Conservation (phyloP, 352 stramenopile genomes). For the Paralagenidium karlingii region DNA sequence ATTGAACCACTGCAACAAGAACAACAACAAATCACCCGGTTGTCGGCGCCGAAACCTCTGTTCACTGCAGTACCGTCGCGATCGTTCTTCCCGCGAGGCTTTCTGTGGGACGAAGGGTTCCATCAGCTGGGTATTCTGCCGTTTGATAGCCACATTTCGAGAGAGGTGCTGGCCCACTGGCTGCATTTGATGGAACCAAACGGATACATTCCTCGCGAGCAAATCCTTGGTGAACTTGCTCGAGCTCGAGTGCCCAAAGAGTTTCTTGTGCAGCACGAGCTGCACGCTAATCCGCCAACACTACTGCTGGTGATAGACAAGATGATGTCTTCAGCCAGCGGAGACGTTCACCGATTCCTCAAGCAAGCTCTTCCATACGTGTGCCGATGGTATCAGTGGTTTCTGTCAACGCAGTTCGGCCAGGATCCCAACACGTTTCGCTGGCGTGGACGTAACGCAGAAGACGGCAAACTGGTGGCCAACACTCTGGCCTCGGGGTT, state of each 20-base stretch:
- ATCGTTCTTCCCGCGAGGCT: slow-evolving; percentile 90
- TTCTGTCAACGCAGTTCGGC: slow-evolving; percentile 43
- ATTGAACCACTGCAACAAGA: slow-evolving; percentile 27
- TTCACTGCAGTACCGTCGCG: slow-evolving; percentile 86
- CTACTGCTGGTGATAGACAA: slow-evolving; percentile 80
- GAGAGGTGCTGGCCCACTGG: slow-evolving; percentile 83
- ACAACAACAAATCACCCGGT: slow-evolving; percentile 5
- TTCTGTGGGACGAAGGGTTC: slow-evolving; percentile 93
- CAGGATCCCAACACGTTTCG: slow-evolving; percentile 32
- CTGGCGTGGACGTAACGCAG: slow-evolving; percentile 61
- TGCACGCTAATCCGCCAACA: slow-evolving; percentile 88
- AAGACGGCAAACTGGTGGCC: slow-evolving; percentile 72
- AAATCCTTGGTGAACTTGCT: slow-evolving; percentile 69
- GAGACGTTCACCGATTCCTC: too few relatives aligned
- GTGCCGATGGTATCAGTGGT: slow-evolving; percentile 67
- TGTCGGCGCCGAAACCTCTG: slow-evolving; percentile 28
- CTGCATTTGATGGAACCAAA: slow-evolving; percentile 71
- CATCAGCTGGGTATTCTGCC: slow-evolving; percentile 78
- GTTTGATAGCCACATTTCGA: slow-evolving; percentile 63
- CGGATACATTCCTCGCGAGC: slow-evolving; percentile 89
- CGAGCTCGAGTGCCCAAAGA: slow-evolving; percentile 68
- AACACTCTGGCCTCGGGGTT: slow-evolving; percentile 89
- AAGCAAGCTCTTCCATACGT: slow-evolving; percentile 53
- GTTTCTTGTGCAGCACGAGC: slow-evolving; percentile 85
- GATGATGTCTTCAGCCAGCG: slow-evolving; percentile 24